phyloP scores from a whole-genome alignment of 208 protist species.

The Tritrichomonas foetus region DNA sequence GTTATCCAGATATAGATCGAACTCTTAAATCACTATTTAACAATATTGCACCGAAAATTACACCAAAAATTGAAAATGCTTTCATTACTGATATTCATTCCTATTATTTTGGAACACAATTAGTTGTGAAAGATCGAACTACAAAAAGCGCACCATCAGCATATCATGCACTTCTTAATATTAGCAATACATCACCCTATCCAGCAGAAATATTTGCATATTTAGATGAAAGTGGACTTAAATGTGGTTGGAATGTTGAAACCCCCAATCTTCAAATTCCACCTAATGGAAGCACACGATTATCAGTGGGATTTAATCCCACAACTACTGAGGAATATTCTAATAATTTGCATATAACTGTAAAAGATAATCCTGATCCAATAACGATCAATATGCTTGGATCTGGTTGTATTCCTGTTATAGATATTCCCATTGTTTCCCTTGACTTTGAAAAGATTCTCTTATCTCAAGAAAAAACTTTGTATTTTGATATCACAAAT shows the following conservation, averaged over 20 bases:
- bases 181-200: neutral
- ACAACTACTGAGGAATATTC: neutral
- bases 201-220: neutral
- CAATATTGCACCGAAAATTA: neutral
- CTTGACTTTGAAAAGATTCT: neutral
- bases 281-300: neutral
- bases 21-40: neutral
- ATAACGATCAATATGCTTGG: neutral
- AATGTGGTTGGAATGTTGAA: neutral
- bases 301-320: constrained; percentile 9
- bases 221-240: neutral
- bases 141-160: neutral
- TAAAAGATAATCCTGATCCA: neutral
- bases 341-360: neutral
- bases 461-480: neutral
- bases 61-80: neutral
- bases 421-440: neutral
- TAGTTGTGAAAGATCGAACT: neutral
- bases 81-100: neutral
- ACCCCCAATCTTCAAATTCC: neutral
- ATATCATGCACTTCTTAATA: neutral
- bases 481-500: neutral
- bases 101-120: neutral
- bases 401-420: neutral
- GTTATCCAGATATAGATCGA: neutral